These are phyloP conservation scores for Mariannaea elegans DNA, from an alignment of 2,329 filamentous ascomycete genomes.

Conservation along the genomic window DNA sequence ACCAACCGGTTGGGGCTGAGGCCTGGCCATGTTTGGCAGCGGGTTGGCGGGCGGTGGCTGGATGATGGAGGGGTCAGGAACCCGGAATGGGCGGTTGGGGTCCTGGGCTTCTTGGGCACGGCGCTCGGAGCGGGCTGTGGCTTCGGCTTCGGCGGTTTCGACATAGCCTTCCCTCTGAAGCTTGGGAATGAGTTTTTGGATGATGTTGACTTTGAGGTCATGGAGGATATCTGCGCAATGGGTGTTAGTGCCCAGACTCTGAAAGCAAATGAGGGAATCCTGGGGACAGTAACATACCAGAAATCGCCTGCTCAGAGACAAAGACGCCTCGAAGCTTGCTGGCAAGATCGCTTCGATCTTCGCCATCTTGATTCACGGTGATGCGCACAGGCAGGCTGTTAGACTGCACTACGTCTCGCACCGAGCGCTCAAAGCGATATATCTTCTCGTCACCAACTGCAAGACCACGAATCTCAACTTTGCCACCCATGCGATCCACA, in stretches of 20 bases:
- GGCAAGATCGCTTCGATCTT: slow-evolving; percentile 60
- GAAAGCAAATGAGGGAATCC: neutral
- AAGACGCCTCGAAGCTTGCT: slow-evolving; percentile 70
- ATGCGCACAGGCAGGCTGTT: slow-evolving; percentile 65
- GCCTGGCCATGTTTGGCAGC: slow-evolving; percentile 65
- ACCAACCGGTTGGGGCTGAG: slow-evolving; percentile 69
- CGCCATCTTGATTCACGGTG: slow-evolving; percentile 52
- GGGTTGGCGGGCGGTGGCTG: slow-evolving; percentile 74
- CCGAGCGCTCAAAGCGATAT: slow-evolving; percentile 75
- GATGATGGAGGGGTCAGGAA: slow-evolving; percentile 65
- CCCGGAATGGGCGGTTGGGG: slow-evolving; percentile 45
- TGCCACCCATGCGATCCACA: slow-evolving; percentile 81
- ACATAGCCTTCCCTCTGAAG: slow-evolving; percentile 83
- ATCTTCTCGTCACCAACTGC: slow-evolving; percentile 84
- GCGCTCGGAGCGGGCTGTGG: slow-evolving; percentile 51
- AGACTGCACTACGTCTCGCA: slow-evolving; percentile 77
- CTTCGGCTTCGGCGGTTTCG: slow-evolving; percentile 61
- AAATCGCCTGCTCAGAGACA: slow-evolving; percentile 75
- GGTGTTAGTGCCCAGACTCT: neutral
- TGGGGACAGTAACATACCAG: slow-evolving; percentile 42
- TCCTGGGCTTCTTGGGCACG: slow-evolving; percentile 52
- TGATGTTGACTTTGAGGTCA: slow-evolving; percentile 79
- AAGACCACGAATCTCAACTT: slow-evolving; percentile 84
- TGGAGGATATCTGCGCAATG: slow-evolving; percentile 66
- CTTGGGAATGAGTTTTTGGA: slow-evolving; percentile 84